A percentile compares a stretch with the other conserved stretches of the same genome.
These are phyloP conservation scores for Ceratobasidium sp. DNA, from an alignment of 1,284 basidiomycete species.

Conservation along the genomic window DNA sequence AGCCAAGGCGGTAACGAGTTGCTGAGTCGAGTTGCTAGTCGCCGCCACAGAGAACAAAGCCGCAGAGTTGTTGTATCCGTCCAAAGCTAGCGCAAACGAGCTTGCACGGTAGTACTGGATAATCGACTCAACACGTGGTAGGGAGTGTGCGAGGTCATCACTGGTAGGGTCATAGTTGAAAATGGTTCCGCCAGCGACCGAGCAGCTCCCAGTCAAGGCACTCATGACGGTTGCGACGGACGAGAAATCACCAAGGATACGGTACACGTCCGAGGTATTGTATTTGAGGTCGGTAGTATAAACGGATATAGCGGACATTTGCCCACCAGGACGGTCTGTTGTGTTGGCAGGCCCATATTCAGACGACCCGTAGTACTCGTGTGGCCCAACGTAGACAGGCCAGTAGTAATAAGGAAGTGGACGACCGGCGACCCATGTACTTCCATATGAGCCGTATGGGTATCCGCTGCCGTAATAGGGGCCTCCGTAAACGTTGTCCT, in stretches of 20 bases:
- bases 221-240: conserved; percentile 42
- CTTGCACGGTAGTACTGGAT: conserved; percentile 45
- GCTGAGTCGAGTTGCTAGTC: conserved; percentile 21
- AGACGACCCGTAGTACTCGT: conserved; percentile 51
- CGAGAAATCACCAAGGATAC: conserved; percentile 41
- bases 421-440: conserved; percentile 23
- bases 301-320: conserved; percentile 32
- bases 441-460: conserved; percentile 2
- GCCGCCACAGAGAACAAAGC: conserved; percentile 16
- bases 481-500: conserved; percentile 58
- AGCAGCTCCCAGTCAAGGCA: conserved; percentile 38
- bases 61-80: conserved; percentile 46
- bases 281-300: conserved; percentile 26
- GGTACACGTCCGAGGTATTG: conserved; percentile 45
- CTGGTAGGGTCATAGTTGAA: conserved; percentile 37
- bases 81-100: conserved; percentile 44
- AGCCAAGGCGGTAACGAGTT: conserved; percentile 17
- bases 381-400: conserved; percentile 41
- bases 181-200: conserved; percentile 25
- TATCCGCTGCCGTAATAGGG: conserved; percentile 16
- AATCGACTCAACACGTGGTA: conserved; percentile 31
- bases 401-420: conserved; percentile 41
- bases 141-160: conserved; percentile 17
- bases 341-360: conserved; percentile 61
- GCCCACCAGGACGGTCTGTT: conserved; percentile 59